Conservation (phyloP, 1,139 yeast species). For the Yamadazyma dushanensis region DNA sequence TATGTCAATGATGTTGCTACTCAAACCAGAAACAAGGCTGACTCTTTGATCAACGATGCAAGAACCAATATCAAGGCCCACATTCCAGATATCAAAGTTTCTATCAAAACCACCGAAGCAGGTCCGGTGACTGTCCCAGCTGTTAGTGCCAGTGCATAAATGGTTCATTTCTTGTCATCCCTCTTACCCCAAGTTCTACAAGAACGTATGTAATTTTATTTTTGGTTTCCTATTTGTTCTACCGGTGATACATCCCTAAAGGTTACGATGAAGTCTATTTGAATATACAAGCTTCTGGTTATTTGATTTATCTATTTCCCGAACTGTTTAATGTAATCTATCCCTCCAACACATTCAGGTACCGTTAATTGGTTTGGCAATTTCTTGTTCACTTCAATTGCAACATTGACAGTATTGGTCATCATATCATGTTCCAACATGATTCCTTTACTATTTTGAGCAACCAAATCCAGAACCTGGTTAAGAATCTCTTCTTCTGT, state of each 20-base stretch:
- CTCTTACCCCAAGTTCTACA: background rate
- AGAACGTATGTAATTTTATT: background rate
- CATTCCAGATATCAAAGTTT: conserved; percentile 11
- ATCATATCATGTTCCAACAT: conserved; percentile 85
- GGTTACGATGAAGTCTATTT: no score
- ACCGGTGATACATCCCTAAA: background rate
- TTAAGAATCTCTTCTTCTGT: conserved; percentile 51
- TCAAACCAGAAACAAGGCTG: conserved; percentile 38
- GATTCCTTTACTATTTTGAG: conserved; percentile 49
- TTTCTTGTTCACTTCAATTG: conserved; percentile 49
- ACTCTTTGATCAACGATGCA: conserved; percentile 33
- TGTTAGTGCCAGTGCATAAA: conserved; percentile 17
- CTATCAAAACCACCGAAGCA: conserved; percentile 15
- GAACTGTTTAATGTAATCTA: conserved; percentile 40
- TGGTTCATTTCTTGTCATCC: background rate
- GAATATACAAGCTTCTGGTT: no score
- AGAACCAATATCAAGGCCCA: conserved; percentile 18
- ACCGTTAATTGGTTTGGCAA: conserved; percentile 67
- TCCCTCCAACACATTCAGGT: conserved; percentile 79
- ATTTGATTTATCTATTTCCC: no score
- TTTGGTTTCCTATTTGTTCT: conserved; percentile 1
- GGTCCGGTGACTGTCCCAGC: conserved; percentile 20
- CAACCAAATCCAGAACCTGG: conserved; percentile 56
- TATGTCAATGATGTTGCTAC: conserved; percentile 38
- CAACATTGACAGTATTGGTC: conserved; percentile 66